Evolutionary conservation across 2,329 filamentous ascomycete genomes (phyloP).

Genomic region (Capronia coronata): DNA sequence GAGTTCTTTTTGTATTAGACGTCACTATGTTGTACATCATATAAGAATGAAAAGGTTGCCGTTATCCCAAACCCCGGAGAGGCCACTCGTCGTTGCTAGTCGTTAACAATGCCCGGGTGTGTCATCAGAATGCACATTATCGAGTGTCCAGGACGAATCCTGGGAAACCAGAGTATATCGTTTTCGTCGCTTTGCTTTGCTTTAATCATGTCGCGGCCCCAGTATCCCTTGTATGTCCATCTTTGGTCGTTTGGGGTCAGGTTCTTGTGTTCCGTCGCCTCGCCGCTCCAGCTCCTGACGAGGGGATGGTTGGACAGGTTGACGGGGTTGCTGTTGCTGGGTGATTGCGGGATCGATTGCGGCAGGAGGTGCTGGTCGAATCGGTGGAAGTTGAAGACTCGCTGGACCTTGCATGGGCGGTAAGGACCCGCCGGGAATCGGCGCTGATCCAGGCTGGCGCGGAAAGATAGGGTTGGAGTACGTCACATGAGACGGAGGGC

Average conservation of each 20-base stretch:
- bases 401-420: slow-evolving; percentile 9
- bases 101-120: slow-evolving; percentile 2
- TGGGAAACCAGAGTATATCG: too few relatives aligned
- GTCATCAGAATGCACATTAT: neutral
- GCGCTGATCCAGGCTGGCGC: slow-evolving; percentile 2
- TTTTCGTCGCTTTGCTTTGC: neutral
- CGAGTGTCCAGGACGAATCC: too few relatives aligned
- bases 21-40: slow-evolving; percentile 6
- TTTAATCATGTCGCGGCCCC: slow-evolving; percentile 22
- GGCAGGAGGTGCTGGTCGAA: slow-evolving; percentile 18
- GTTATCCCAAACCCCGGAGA: neutral
- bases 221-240: slow-evolving; percentile 29
- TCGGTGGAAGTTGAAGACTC: slow-evolving; percentile 28
- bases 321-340: slow-evolving; percentile 13
- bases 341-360: slow-evolving; percentile 27
- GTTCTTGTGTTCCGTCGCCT: slow-evolving; percentile 21
- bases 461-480: slow-evolving; percentile 24
- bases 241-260: slow-evolving; percentile 27
- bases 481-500: slow-evolving; percentile 2
- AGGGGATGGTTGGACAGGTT: slow-evolving; percentile 6
- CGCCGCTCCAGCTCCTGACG: slow-evolving; percentile 8
- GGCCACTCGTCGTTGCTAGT: neutral
- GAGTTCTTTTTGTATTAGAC: neutral
- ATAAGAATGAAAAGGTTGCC: neutral
- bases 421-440: slow-evolving; percentile 6